phyloP scores from a whole-genome alignment of 306 rosid genomes.

The Glycine latifolia region DNA sequence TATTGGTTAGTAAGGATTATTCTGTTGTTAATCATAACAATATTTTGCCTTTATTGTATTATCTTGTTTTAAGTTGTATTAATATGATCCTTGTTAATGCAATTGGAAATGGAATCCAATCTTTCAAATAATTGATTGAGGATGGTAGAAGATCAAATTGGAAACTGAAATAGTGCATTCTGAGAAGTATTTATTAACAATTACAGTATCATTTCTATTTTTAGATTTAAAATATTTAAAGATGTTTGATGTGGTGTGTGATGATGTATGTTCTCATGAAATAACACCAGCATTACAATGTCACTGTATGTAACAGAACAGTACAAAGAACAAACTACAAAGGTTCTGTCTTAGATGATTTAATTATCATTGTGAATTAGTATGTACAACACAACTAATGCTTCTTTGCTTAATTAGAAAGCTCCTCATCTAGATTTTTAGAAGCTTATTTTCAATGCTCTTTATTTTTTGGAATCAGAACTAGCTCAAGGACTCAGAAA shows the following conservation, averaged over 20 bases:
- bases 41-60: not conserved
- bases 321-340: not conserved
- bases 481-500: not conserved
- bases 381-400: not conserved
- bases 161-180: not conserved
- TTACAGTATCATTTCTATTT: too few species aligned
- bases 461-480: not conserved
- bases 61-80: not conserved
- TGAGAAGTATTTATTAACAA: not conserved
- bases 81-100: too few species aligned
- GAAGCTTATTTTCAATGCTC: not conserved
- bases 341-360: not conserved
- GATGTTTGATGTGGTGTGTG: not conserved
- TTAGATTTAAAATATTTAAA: not conserved
- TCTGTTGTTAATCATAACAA: not conserved
- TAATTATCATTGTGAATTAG: not conserved
- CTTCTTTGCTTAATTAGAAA: not conserved
- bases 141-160: not conserved
- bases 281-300: not conserved
- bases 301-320: not conserved
- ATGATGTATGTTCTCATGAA: not conserved
- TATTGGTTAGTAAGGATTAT: not conserved
- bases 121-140: not conserved
- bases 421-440: not conserved
- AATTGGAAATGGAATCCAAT: not conserved